Conservation (phyloP, 495 filamentous ascomycete genomes). For the Xylaria bambusicola region DNA sequence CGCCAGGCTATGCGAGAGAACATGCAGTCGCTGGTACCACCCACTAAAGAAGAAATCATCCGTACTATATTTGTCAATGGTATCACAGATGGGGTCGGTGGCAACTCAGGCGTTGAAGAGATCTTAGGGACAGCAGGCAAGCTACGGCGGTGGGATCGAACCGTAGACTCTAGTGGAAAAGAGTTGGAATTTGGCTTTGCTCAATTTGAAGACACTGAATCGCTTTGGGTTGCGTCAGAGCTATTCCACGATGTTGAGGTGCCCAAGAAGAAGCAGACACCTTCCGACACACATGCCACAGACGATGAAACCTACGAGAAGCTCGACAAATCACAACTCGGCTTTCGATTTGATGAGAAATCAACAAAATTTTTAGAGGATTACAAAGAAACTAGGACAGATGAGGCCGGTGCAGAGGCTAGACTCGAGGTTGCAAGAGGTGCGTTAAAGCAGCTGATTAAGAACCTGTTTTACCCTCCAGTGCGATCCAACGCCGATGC, state of each 20-base stretch:
- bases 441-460: conserved; percentile 64
- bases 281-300: conserved; percentile 48
- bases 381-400: conserved; percentile 64
- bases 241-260: conserved; percentile 84
- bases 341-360: conserved; percentile 80
- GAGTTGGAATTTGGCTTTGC: conserved; percentile 91
- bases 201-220: conserved; percentile 92
- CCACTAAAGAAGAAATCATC: conserved; percentile 85
- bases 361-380: conserved; percentile 80
- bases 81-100: conserved; percentile 74
- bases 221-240: conserved; percentile 82
- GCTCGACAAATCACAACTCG: conserved; percentile 67
- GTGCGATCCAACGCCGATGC: conserved; percentile 50
- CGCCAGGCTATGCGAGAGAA: conserved; percentile 70
- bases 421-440: conserved; percentile 66
- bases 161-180: conserved; percentile 56
- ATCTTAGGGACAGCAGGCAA: conserved; percentile 77
- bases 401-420: conserved; percentile 66
- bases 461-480: conserved; percentile 71
- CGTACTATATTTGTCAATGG: conserved; percentile 88
- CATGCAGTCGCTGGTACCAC: conserved; percentile 78
- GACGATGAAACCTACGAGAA: conserved; percentile 53
- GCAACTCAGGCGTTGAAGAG: conserved; percentile 80
- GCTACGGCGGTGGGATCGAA: conserved; percentile 82
- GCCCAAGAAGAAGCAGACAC: conserved; percentile 70